Base-by-base conservation (phyloP, 148 eudicot species). In the Dianthus caryophyllus region DNA sequence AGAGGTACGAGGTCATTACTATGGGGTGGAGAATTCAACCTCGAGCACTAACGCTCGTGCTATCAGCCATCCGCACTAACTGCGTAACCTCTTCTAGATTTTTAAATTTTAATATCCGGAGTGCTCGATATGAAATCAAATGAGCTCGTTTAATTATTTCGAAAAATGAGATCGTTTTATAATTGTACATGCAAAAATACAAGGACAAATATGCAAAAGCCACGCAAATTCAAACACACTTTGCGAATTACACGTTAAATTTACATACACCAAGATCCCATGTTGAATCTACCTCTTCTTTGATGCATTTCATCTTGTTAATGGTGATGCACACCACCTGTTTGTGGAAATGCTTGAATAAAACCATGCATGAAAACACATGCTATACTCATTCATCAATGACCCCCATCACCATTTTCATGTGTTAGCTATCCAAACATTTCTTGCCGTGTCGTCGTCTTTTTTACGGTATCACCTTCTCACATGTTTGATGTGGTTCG, bases 281-380 rank as follows among this genome's bases (percentile, higher is more conserved):
- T 1, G 44, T 48, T 43, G 26, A 48, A 36, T 16, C 43, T 38
- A 25, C 41, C 1, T 18, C 15, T 9, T 25, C 58, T 14, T 4
- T 55, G 9, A 2, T 8, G 12, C 17, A 24, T 41, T 68, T 54
- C 16, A 68, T n/a, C 29, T 54, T 62, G 51, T 54, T 24, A 2
- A n/a, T 57, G 50, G 60, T 50, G 56, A 73, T 67, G 76, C 71
- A 68, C 62, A 20, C 67, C 52, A 67, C 67, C 66, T 73, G 76
- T 41, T 41, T 41, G 44, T 41, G 5, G 44, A 49, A 14, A 64
- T 57, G 62, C 64, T 74, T 65, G 36, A 2, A 49, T 15, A 66
- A 70, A 41, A 22, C 5, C 4, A 17, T 27, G 31, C 5, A 52
- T 17, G n/a, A n/a, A 9, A 21, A 14, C 1, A 2, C 3, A 20